These are phyloP conservation scores for Cyphellophora attinorum DNA, from an alignment of 2,329 filamentous ascomycete species.

Conservation along the genomic window DNA sequence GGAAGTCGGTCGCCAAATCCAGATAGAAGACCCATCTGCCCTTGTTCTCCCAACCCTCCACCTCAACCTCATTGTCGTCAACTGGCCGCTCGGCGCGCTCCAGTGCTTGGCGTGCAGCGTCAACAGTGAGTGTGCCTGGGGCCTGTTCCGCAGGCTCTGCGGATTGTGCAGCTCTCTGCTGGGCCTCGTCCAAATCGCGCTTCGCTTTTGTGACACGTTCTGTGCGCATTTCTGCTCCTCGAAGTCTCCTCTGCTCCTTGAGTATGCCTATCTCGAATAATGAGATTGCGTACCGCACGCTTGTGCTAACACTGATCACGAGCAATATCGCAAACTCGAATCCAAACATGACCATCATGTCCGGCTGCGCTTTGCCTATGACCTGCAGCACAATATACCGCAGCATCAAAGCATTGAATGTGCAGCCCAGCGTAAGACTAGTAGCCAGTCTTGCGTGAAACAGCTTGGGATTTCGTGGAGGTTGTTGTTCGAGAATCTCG, in stretches of 20 bases:
- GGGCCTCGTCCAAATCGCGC: constrained; percentile 10
- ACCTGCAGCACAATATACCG: constrained; percentile 74
- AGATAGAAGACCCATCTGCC: constrained; percentile 84
- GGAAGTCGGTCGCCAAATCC: constrained; percentile 77
- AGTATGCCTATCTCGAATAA: constrained; percentile 68
- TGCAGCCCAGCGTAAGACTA: constrained; percentile 67
- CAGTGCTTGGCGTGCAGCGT: constrained; percentile 2
- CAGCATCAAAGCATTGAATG: constrained; percentile 73
- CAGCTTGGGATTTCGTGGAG: constrained; percentile 73
- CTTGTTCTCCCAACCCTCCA: constrained; percentile 93
- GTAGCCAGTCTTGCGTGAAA: constrained; percentile 77
- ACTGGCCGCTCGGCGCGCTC: constrained; percentile 30
- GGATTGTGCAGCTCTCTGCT: background rate
- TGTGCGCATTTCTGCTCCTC: constrained; percentile 57
- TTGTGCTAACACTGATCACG: constrained; percentile 71
- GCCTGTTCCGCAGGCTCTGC: constrained; percentile 16
- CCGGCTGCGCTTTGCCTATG: constrained; percentile 76
- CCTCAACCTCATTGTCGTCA: constrained; percentile 88
- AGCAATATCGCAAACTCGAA: constrained; percentile 90
- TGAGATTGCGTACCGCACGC: constrained; percentile 67
- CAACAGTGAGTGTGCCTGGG: constrained; percentile 22
- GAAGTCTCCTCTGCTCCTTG: constrained; percentile 60
- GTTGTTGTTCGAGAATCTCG: constrained; percentile 90
- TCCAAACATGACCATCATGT: constrained; percentile 99
- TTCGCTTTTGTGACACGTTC: constrained; percentile 34